Evolutionary conservation across 2,329 filamentous ascomycete species (phyloP).

Genomic region (Parafenestella ontariensis): DNA sequence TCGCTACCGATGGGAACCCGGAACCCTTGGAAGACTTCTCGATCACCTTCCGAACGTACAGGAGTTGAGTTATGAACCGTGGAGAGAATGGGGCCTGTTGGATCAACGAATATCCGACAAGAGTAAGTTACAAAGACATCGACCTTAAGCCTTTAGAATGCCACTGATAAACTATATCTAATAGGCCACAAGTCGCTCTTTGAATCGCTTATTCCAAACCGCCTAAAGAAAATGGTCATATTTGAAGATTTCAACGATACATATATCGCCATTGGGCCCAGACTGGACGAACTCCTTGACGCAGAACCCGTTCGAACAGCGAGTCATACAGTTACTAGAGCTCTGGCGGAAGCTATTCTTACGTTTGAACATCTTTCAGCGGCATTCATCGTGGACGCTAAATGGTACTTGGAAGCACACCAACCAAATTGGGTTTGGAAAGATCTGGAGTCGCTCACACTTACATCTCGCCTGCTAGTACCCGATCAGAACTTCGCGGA

Average conservation of each 20-base stretch:
- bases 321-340: neutral
- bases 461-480: slow-evolving; percentile 9
- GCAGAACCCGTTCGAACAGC: neutral
- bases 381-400: slow-evolving; percentile 12
- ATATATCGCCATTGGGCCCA: neutral
- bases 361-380: slow-evolving; percentile 10
- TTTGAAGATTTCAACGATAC: slow-evolving; percentile 13
- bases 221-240: slow-evolving; percentile 6
- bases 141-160: too few species aligned
- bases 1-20: slow-evolving; percentile 10
- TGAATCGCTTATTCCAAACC: slow-evolving; percentile 1
- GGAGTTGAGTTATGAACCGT: slow-evolving; percentile 9
- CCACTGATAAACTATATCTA: too few species aligned
- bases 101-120: slow-evolving; percentile 1
- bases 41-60: slow-evolving; percentile 10
- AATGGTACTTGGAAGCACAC: slow-evolving; percentile 3
- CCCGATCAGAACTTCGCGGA: neutral
- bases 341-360: slow-evolving; percentile 9
- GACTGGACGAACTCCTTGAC: neutral
- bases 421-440: slow-evolving; percentile 9
- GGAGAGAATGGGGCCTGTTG: slow-evolving; percentile 5
- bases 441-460: neutral
- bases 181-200: slow-evolving; percentile 1
- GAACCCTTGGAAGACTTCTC: neutral
- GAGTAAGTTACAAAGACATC: neutral